A percentile compares a stretch with the other conserved stretches of the same genome.
Evolutionary conservation across 2,329 filamentous ascomycete species (phyloP).

Genomic region (Metarhizium album): DNA sequence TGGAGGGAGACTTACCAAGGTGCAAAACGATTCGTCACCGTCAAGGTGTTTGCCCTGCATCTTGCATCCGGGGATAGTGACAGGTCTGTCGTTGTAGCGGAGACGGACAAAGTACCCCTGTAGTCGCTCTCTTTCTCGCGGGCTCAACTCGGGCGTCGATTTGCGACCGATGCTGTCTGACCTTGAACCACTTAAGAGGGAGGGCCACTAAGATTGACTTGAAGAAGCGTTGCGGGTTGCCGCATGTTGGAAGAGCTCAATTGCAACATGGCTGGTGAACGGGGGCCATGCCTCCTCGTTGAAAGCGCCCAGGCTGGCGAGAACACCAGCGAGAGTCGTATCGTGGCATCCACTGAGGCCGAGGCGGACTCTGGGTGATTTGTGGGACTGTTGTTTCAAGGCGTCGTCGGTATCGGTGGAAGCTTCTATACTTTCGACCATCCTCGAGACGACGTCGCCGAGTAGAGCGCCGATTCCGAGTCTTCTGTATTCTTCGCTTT

Average conservation of each 20-base stretch:
- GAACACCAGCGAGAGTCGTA: conserved; percentile 73
- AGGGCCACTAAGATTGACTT: conserved; percentile 13
- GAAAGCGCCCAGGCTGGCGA: conserved; percentile 72
- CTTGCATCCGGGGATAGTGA: conserved; percentile 74
- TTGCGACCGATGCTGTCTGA: conserved; percentile 49
- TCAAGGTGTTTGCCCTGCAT: conserved; percentile 69
- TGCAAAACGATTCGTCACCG: conserved; percentile 84
- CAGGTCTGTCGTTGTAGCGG: conserved; percentile 78
- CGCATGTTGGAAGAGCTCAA: conserved; percentile 71
- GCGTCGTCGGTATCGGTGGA: conserved; percentile 44
- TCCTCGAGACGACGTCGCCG: conserved; percentile 70
- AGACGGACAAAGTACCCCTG: conserved; percentile 79
- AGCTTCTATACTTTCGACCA: conserved; percentile 55
- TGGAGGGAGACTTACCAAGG: conserved; percentile 48
- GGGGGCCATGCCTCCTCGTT: conserved; percentile 71
- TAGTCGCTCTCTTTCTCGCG: conserved; percentile 47
- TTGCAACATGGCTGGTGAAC: conserved; percentile 82
- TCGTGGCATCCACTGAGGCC: conserved; percentile 83
- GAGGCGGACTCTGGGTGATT: conserved; percentile 49
- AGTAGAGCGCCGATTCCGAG: conserved; percentile 78
- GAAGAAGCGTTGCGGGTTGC: conserved; percentile 17
- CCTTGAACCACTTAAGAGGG: conserved; percentile 17
- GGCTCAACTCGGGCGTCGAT: conserved; percentile 42
- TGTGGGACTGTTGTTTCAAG: conserved; percentile 20
- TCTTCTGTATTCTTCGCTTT: conserved; percentile 77